Evolutionary conservation across 306 rosid species (phyloP).

Genomic region (Prunus armeniaca): DNA sequence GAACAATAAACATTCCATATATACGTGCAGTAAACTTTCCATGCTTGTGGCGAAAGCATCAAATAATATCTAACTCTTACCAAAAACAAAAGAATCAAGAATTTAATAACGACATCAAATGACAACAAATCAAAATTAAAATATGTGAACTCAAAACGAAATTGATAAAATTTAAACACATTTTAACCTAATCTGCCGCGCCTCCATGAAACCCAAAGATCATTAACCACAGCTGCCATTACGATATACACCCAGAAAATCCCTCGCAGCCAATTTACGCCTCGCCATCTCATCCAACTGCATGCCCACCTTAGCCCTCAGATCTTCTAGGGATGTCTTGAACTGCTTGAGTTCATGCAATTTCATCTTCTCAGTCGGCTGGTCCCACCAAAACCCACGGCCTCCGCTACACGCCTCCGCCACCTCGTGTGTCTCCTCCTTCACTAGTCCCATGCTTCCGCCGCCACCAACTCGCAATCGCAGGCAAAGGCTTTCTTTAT

Average conservation of each 20-base stretch:
- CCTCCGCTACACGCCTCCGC: neutral
- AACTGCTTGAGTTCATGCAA: conserved; percentile 21
- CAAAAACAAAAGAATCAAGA: too few relatives aligned
- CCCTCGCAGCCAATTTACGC: neutral
- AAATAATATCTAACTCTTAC: too few relatives aligned
- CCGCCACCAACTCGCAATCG: neutral
- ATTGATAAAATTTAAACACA: too few relatives aligned
- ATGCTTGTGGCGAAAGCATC: too few relatives aligned
- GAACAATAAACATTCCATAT: too few relatives aligned
- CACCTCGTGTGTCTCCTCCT: neutral
- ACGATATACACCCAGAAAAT: neutral
- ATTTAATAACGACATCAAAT: too few relatives aligned
- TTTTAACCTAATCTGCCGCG: too few relatives aligned
- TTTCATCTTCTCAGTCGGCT: conserved; percentile 6
- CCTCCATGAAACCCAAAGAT: neutral
- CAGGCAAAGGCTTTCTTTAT: too few relatives aligned
- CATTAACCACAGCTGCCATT: too few relatives aligned
- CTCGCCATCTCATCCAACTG: neutral
- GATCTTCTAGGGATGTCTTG: neutral
- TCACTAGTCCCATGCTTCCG: neutral
- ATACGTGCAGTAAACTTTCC: too few relatives aligned
- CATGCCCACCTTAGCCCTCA: conserved; percentile 6
- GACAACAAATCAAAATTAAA: too few relatives aligned
- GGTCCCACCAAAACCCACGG: conserved; percentile 19
- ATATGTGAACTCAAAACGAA: too few relatives aligned